Evolutionary conservation across 805 yeast genomes (phyloP).

Genomic region (Kodamaea neixiangensis): DNA sequence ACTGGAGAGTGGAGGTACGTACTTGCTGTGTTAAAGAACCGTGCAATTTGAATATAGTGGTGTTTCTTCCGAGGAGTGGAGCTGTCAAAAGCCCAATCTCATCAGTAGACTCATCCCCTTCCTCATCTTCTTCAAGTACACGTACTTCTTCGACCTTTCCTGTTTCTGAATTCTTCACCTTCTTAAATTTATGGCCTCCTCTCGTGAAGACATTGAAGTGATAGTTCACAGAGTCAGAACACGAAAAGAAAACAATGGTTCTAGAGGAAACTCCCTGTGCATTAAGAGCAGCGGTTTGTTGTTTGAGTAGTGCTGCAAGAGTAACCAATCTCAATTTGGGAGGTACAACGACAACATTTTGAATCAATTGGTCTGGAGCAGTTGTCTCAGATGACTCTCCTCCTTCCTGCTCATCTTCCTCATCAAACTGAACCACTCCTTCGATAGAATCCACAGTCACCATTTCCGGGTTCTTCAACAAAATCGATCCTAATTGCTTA

Average conservation of each 20-base stretch:
- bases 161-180: conserved; percentile 30
- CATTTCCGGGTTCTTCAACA: conserved; percentile 73
- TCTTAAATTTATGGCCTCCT: conserved; percentile 47
- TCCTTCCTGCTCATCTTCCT: conserved; percentile 17
- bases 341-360: conserved; percentile 81
- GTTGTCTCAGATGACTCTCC: conserved; percentile 21
- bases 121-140: conserved; percentile 17
- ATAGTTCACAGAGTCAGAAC: conserved; percentile 96
- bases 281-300: conserved; percentile 26
- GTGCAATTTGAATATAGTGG: conserved; percentile 68
- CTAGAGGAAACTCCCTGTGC: conserved; percentile 39
- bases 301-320: conserved; percentile 63
- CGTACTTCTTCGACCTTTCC: conserved; percentile 18
- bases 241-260: conserved; percentile 84
- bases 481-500: conserved; percentile 74
- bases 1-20: conserved; percentile 74
- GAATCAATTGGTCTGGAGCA: conserved; percentile 91
- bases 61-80: conserved; percentile 48
- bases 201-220: conserved; percentile 77
- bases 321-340: conserved; percentile 89
- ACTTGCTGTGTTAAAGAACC: conserved; percentile 87
- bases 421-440: conserved; percentile 33
- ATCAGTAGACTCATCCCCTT: conserved; percentile 23
- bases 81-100: conserved; percentile 50
- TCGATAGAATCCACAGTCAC: conserved; percentile 44